phyloP scores from a whole-genome alignment of 2,329 filamentous ascomycete species.

The Coniochaeta sp. region DNA sequence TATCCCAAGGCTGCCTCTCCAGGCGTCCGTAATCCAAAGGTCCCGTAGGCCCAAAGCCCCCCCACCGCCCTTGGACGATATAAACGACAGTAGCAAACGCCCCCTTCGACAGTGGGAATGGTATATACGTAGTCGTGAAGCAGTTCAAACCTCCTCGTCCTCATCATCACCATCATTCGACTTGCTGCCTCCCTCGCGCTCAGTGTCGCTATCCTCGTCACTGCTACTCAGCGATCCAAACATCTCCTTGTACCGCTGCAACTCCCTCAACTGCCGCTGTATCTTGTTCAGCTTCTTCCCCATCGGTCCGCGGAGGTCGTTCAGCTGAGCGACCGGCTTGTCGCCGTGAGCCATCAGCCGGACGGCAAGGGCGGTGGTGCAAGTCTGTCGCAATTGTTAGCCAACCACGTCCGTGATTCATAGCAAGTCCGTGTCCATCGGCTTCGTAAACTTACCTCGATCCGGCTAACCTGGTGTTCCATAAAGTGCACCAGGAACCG shows the following conservation, averaged over 20 bases:
- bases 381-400: conserved; percentile 48
- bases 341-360: conserved; percentile 72
- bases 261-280: conserved; percentile 52
- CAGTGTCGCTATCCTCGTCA: conserved; percentile 13
- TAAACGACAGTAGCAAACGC: background rate
- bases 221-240: conserved; percentile 35
- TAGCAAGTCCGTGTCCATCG: no score
- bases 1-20: background rate
- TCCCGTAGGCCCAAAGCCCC: background rate
- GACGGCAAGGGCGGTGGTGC: conserved; percentile 69
- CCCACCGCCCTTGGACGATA: background rate
- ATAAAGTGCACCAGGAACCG: conserved; percentile 81
- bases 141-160: background rate
- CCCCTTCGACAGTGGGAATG: background rate
- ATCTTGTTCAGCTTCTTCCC: conserved; percentile 58
- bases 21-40: background rate
- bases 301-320: conserved; percentile 74
- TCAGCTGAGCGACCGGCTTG: conserved; percentile 51
- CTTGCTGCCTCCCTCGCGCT: conserved; percentile 21
- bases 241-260: conserved; percentile 50
- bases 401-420: background rate
- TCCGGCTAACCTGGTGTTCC: conserved; percentile 89
- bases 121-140: background rate
- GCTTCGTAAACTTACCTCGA: conserved; percentile 64
- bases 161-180: background rate